phyloP scores from a whole-genome alignment of 1,284 basidiomycete species.

The Leccinum angustisporum region DNA sequence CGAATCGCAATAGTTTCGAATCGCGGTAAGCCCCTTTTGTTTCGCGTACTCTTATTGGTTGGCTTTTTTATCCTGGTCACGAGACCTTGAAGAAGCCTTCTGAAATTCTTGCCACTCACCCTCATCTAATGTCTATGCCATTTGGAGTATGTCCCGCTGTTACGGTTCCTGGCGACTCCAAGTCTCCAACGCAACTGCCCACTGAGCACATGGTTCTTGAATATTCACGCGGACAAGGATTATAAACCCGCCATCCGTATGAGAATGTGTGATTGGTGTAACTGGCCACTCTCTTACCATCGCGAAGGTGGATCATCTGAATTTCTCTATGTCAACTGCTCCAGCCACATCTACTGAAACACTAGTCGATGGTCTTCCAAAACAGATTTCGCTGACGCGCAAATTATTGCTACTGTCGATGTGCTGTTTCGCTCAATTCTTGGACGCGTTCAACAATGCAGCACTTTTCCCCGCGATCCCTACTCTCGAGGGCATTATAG shows the following conservation, averaged over 20 bases:
- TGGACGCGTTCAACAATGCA: slow-evolving; percentile 51
- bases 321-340: slow-evolving; percentile 1
- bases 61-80: neutral
- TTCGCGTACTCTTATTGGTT: neutral
- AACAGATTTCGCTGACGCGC: slow-evolving; percentile 23
- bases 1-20: neutral
- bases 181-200: neutral
- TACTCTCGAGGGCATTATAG: slow-evolving; percentile 27
- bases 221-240: neutral
- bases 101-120: neutral
- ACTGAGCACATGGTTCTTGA: neutral
- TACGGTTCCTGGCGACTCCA: neutral
- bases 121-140: neutral
- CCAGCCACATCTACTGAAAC: slow-evolving; percentile 21
- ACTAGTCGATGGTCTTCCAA: slow-evolving; percentile 22
- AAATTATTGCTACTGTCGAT: slow-evolving; percentile 40
- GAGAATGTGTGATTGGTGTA: neutral
- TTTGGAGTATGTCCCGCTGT: neutral
- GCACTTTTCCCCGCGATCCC: slow-evolving; percentile 47
- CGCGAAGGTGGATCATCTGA: slow-evolving; percentile 2
- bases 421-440: slow-evolving; percentile 47
- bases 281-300: neutral
- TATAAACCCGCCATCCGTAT: neutral
- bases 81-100: neutral
- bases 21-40: neutral